These are phyloP conservation scores for Microbotryum lychnidis-dioicae DNA, from an alignment of 1,284 basidiomycete genomes.

Conservation along the genomic window DNA sequence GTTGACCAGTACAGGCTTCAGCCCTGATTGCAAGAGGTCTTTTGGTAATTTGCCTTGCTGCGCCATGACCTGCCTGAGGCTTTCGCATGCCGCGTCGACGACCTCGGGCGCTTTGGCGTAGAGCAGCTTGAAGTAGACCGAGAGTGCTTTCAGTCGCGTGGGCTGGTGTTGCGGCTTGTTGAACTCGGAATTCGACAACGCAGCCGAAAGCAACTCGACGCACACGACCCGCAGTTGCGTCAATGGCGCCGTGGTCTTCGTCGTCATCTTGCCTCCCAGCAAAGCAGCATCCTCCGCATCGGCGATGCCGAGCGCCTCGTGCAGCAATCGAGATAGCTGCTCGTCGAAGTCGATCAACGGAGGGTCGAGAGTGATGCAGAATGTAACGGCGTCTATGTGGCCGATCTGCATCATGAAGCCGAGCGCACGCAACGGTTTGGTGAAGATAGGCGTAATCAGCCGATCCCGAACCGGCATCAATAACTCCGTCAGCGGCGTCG, in stretches of 20 bases:
- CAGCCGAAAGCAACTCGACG: conserved; percentile 83
- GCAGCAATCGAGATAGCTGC: conserved; percentile 72
- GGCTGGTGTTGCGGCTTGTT: conserved; percentile 60
- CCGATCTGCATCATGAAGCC: conserved; percentile 96
- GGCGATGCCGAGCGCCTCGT: conserved; percentile 88
- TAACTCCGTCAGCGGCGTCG: conserved; percentile 65
- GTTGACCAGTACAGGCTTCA: conserved; percentile 96
- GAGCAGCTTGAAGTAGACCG: conserved; percentile 95
- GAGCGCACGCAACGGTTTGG: conserved; percentile 91
- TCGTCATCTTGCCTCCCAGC: conserved; percentile 57
- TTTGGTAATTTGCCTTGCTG: conserved; percentile 90
- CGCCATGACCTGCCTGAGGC: conserved; percentile 76
- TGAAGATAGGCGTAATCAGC: conserved; percentile 82
- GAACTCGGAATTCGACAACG: conserved; percentile 91
- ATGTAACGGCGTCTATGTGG: conserved; percentile 95
- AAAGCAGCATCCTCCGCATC: conserved; percentile 88
- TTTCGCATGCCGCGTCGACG: conserved; percentile 91
- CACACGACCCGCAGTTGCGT: conserved; percentile 91
- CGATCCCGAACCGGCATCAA: conserved; percentile 79
- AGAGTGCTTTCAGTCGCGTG: conserved; percentile 62
- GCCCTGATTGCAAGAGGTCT: conserved; percentile 86
- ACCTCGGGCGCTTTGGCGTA: conserved; percentile 91
- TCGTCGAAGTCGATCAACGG: conserved; percentile 43
- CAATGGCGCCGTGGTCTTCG: conserved; percentile 73
- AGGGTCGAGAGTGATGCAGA: conserved; percentile 51